phyloP scores from a whole-genome alignment of 768 basidiomycete species.

The Podaxis carcinomalis region DNA sequence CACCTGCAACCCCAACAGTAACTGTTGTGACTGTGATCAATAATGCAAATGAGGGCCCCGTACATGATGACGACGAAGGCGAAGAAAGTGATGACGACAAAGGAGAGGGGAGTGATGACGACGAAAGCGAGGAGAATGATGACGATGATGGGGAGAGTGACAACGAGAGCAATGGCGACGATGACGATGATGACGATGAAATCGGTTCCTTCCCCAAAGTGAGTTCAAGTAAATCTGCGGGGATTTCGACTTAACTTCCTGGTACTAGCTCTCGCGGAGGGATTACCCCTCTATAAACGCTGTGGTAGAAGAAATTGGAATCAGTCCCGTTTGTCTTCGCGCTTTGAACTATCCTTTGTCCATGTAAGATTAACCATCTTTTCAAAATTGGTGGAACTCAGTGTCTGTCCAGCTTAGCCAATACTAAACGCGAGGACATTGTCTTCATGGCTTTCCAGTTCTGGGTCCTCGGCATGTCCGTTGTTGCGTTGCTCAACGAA shows the following conservation, averaged over 20 bases:
- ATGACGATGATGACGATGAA: slow-evolving; percentile 13
- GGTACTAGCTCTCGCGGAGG: background rate
- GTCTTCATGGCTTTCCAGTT: slow-evolving; percentile 76
- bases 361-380: slow-evolving; percentile 39
- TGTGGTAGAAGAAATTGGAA: background rate
- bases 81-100: slow-evolving; percentile 16
- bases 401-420: slow-evolving; percentile 43
- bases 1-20: background rate
- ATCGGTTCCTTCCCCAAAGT: background rate
- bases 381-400: background rate
- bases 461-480: slow-evolving; percentile 77
- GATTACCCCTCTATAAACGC: background rate
- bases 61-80: background rate
- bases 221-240: background rate
- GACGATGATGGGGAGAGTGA: background rate
- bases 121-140: slow-evolving; percentile 8
- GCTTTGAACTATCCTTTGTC: slow-evolving; percentile 68
- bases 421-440: slow-evolving; percentile 76
- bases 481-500: slow-evolving; percentile 69
- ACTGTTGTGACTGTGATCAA: background rate
- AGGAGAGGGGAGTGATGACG: slow-evolving; percentile 13
- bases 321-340: slow-evolving; percentile 40
- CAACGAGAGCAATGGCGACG: background rate
- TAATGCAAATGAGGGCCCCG: background rate
- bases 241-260: background rate